Base-by-base conservation (phyloP, 1,284 basidiomycete genomes). In the Wallemia ichthyophaga region DNA sequence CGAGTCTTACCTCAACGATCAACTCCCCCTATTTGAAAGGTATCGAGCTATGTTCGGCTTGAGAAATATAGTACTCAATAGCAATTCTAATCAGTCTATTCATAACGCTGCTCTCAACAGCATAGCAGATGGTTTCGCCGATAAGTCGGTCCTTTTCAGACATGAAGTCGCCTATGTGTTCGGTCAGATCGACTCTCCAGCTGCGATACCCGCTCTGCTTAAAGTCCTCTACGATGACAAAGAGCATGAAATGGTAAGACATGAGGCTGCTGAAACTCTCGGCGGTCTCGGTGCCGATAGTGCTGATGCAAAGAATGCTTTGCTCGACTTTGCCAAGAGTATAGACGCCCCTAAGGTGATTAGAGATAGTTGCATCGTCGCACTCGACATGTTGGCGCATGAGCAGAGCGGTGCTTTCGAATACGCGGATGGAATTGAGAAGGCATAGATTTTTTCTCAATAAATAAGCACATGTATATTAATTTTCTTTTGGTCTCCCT, bases 1-100 rank as follows among this genome's bases (percentile, higher is more conserved):
- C 54, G 64, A 70, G 1, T 76, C 75, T 11, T 74, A 96, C 0
- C 75, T 92, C 26, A 76, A 94, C 67, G 75, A 73, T 1, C 70
- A 71, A 2, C 71, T 83, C 0, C 76, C 85, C 0, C 77, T 99
- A 0, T 99, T 98, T 66, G 81, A 89, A 64, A 80, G 94, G 32
- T 99, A 99, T 69, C 80, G 94, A 17, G 92, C 94, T 53, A 98
- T 99, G 94, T 98, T 99, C 68, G 84, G 86, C 0, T 76, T 99
- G 56, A 80, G 94, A 26, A 91, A 95, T 69, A 83, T 87, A 58
- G 85, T 85, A 57, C 17, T 37, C 57, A 27, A 27, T 54, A 2
- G 54, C 25, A 2, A 11, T 25, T 19, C 37, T 26, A n/a, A 23
- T 32, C 23, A 21, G 26, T 81, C 82, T 0, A 60, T 61, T 17